phyloP scores from a whole-genome alignment of 2,329 filamentous ascomycete species.

The Sarocladium kiliense region DNA sequence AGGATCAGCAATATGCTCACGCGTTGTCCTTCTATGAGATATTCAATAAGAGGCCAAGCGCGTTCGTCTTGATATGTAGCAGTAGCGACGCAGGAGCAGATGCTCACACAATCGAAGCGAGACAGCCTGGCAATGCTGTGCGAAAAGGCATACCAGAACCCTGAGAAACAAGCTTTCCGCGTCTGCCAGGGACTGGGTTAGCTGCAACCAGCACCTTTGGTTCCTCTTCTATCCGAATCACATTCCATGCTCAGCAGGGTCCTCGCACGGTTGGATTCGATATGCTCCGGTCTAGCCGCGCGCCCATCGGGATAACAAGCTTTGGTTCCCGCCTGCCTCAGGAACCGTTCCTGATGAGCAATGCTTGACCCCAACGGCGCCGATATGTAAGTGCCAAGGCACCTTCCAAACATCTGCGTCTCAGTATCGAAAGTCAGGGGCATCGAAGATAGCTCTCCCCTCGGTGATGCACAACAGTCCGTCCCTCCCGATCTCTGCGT shows the following conservation, averaged over 20 bases:
- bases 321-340: not conserved
- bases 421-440: not conserved
- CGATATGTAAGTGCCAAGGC: not conserved
- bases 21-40: too few species aligned
- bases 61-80: not conserved
- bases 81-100: too few species aligned
- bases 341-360: not conserved
- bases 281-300: not conserved
- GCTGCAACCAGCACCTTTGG: not conserved
- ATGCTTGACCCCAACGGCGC: not conserved
- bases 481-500: slow-evolving; percentile 6
- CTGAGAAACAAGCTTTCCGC: slow-evolving; percentile 7
- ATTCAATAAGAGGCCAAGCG: too few species aligned
- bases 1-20: too few species aligned
- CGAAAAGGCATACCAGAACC: not conserved
- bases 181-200: not conserved
- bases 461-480: not conserved
- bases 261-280: not conserved
- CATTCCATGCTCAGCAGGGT: not conserved
- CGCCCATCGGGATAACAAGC: not conserved
- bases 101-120: too few species aligned
- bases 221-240: not conserved
- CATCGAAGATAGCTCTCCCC: not conserved
- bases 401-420: not conserved
- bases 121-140: not conserved